phyloP scores from a whole-genome alignment of 1,284 basidiomycete genomes.

The Cryptococcus sp. region DNA sequence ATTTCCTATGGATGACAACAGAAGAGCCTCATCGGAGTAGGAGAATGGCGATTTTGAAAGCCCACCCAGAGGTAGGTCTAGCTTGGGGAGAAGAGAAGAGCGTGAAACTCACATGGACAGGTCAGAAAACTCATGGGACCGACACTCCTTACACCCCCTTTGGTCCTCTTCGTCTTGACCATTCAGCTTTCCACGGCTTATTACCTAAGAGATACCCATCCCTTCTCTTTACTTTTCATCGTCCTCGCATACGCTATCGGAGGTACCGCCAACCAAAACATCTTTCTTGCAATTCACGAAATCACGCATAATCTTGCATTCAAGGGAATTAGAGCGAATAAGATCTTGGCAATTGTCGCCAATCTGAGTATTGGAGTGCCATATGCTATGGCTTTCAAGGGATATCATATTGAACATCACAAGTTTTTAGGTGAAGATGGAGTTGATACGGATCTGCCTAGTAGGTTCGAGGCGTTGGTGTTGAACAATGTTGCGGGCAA shows the following conservation, averaged over 20 bases:
- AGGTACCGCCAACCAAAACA: constrained; percentile 93
- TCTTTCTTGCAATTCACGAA: constrained; percentile 96
- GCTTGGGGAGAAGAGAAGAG: not conserved
- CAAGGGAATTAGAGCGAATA: constrained; percentile 75
- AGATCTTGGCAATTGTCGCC: constrained; percentile 79
- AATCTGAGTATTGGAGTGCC: constrained; percentile 92
- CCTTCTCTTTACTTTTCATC: constrained; percentile 69
- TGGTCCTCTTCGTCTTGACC: constrained; percentile 71
- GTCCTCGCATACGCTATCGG: constrained; percentile 79
- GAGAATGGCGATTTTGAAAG: constrained; percentile 83
- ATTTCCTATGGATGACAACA: constrained; percentile 93
- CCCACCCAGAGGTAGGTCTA: constrained; percentile 75
- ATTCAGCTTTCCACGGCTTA: constrained; percentile 69
- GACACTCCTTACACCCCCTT: constrained; percentile 82
- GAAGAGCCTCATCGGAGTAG: constrained; percentile 93
- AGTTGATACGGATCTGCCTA: constrained; percentile 87
- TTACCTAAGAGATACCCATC: constrained; percentile 60
- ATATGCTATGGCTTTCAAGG: constrained; percentile 95
- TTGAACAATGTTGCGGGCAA: constrained; percentile 96
- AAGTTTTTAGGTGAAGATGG: constrained; percentile 94
- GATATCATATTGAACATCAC: constrained; percentile 93
- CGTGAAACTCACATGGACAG: constrained; percentile 45
- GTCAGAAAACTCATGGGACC: constrained; percentile 93
- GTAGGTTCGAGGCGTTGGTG: constrained; percentile 73
- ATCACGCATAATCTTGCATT: constrained; percentile 98